phyloP scores from a whole-genome alignment of 352 stramenopile genomes.

The Aphanomyces euteiches region DNA sequence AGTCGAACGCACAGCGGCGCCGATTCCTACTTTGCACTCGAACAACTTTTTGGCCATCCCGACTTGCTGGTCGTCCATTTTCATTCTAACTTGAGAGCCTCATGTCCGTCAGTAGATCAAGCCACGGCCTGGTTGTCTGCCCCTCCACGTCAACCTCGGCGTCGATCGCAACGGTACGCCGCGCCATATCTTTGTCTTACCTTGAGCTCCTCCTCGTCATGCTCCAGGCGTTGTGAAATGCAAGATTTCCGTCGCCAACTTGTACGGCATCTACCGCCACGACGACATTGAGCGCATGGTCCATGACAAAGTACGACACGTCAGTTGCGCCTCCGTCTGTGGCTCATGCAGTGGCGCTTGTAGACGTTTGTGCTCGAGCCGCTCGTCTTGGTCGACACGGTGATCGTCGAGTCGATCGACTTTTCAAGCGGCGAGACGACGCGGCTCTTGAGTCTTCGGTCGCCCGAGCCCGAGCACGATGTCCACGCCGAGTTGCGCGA shows the following conservation, averaged over 20 bases:
- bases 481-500: slow-evolving; percentile 60
- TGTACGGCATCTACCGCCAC: slow-evolving; percentile 58
- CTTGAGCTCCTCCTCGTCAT: not conserved
- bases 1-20: slow-evolving; percentile 65
- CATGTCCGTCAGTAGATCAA: slow-evolving; percentile 44
- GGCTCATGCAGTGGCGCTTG: not conserved
- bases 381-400: slow-evolving; percentile 55
- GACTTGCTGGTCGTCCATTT: slow-evolving; percentile 48
- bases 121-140: slow-evolving; percentile 42
- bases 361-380: slow-evolving; percentile 36
- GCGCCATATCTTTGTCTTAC: not conserved
- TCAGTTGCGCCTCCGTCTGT: not conserved
- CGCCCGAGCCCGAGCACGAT: slow-evolving; percentile 40
- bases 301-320: not conserved
- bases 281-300: slow-evolving; percentile 58
- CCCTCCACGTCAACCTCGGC: slow-evolving; percentile 60
- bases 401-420: slow-evolving; percentile 69
- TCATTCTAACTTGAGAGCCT: not conserved
- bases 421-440: slow-evolving; percentile 54
- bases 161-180: slow-evolving; percentile 47
- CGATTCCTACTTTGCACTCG: slow-evolving; percentile 71
- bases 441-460: slow-evolving; percentile 51
- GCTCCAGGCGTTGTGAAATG: slow-evolving; percentile 46
- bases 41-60: slow-evolving; percentile 57
- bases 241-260: slow-evolving; percentile 61